Evolutionary conservation across 495 filamentous ascomycete genomes (phyloP), one percentile per base, ranked within the genome.

Genomic region (Hypoxylon subgilvum): DNA sequence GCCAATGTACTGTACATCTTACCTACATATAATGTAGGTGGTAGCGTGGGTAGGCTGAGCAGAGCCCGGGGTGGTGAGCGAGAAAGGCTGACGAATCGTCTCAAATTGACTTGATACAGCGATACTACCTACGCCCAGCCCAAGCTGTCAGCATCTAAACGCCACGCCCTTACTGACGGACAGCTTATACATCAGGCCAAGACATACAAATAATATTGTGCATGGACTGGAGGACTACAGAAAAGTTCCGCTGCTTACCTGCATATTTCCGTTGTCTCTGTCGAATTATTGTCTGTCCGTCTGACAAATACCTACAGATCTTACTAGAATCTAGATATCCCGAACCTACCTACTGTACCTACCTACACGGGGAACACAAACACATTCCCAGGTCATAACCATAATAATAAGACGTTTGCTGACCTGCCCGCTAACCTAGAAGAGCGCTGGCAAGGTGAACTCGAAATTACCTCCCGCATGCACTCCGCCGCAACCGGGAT

Each of bases 1-100:
- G 23, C 23, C 1, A 3, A 51, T 63, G 59, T 63, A 63, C 59
- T 35, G 59, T 63, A 63, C 59, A 57, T n/a, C n/a, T n/a, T n/a
- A n/a, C n/a, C n/a, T n/a, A n/a, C n/a, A 27, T 27, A 27, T 8
- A 27, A 52, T 39, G 39, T 43, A 45, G 23, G 45, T 42, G 12
- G 52, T 39, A 52, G 47, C 39, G 41, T 46, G 57, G 59, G 27
- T 36, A 57, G 59, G 59, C 59, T 63, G 59, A 63, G 59, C 43
- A 52, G 46, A 38, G 30, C 27, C 44, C 16, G 40, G 51, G 40
- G 50, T 35, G 30, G 40, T 41, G 52, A 38, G 57, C 52, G 52
- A 51, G 41, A 41, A 47, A 27, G 52, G 59, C 59, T 63, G 52
- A 48, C 59, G 59, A 63, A 63, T 57, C 51, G 23, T 32, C 41